Evolutionary conservation across 1,139 yeast species (phyloP).

Genomic region (Suhomyces wounanorum): DNA sequence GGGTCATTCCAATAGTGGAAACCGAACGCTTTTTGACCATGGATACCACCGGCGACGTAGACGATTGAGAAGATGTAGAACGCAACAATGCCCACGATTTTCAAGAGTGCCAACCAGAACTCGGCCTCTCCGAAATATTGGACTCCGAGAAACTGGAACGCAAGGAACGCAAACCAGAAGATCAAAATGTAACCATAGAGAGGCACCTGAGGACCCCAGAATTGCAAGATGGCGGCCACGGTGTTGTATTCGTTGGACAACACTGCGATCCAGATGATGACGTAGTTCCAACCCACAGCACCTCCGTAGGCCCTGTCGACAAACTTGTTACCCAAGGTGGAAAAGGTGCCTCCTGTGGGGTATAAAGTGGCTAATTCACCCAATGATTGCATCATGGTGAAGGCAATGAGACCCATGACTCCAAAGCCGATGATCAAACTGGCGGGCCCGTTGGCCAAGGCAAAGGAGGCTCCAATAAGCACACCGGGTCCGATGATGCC

Average conservation of each 20-base stretch:
- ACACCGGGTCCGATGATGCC: constrained; percentile 62
- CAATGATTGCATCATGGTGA: constrained; percentile 57
- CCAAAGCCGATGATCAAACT: constrained; percentile 47
- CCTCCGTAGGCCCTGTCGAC: constrained; percentile 63
- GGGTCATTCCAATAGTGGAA: constrained; percentile 56
- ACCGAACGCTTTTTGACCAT: constrained; percentile 53
- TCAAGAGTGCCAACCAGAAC: constrained; percentile 61
- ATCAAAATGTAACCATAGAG: constrained; percentile 58
- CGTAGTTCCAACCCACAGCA: constrained; percentile 63
- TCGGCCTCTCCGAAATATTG: constrained; percentile 68
- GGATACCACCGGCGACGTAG: constrained; percentile 69
- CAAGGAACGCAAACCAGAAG: constrained; percentile 55
- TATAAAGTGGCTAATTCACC: constrained; percentile 59
- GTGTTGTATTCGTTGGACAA: constrained; percentile 61
- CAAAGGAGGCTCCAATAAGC: constrained; percentile 48
- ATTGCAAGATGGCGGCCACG: constrained; percentile 53
- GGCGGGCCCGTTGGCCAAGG: constrained; percentile 49
- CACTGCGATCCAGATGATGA: constrained; percentile 62
- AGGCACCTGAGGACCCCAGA: constrained; percentile 64
- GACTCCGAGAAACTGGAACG: constrained; percentile 59
- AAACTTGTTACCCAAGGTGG: constrained; percentile 52
- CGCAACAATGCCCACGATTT: constrained; percentile 56
- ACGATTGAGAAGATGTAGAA: constrained; percentile 60
- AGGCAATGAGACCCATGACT: constrained; percentile 56
- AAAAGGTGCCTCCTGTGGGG: constrained; percentile 57